A percentile compares a stretch with the other conserved stretches of the same genome.
These are phyloP conservation scores for Rhizodiscina lignyota DNA, from an alignment of 495 filamentous ascomycete genomes.

Conservation along the genomic window DNA sequence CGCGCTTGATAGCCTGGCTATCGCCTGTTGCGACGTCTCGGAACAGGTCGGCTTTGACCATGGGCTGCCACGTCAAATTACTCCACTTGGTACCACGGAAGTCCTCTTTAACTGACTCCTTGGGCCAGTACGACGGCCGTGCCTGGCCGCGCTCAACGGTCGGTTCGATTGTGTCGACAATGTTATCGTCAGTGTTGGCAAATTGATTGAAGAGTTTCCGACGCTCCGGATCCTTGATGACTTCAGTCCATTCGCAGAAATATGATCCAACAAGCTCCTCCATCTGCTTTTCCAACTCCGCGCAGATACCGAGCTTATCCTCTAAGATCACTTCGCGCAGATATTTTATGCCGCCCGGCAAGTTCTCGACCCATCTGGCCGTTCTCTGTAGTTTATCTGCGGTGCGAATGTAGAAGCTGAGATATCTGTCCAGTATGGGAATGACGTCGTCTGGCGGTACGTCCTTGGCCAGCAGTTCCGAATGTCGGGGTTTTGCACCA, in stretches of 20 bases:
- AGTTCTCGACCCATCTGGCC: slow-evolving; percentile 77
- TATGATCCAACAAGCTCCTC: slow-evolving; percentile 70
- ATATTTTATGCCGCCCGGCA: slow-evolving; percentile 78
- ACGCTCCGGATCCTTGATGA: slow-evolving; percentile 50
- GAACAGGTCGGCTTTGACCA: slow-evolving; percentile 61
- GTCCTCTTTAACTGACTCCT: slow-evolving; percentile 48
- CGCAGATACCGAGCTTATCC: slow-evolving; percentile 78
- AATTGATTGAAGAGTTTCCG: slow-evolving; percentile 73
- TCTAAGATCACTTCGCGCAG: slow-evolving; percentile 71
- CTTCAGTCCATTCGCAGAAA: slow-evolving; percentile 93
- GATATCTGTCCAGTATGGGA: slow-evolving; percentile 77
- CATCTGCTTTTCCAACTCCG: slow-evolving; percentile 82
- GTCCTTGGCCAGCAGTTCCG: slow-evolving; percentile 81
- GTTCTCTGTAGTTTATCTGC: slow-evolving; percentile 92
- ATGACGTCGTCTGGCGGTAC: slow-evolving; percentile 74
- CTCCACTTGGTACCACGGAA: slow-evolving; percentile 67
- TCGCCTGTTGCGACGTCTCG: slow-evolving; percentile 52
- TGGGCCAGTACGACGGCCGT: slow-evolving; percentile 74
- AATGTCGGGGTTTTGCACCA: slow-evolving; percentile 72
- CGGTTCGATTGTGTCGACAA: slow-evolving; percentile 54
- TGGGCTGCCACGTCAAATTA: slow-evolving; percentile 64
- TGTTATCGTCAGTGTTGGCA: slow-evolving; percentile 60
- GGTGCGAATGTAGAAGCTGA: slow-evolving; percentile 94
- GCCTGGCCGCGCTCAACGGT: slow-evolving; percentile 59
- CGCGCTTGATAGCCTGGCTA: slow-evolving; percentile 60